These are phyloP conservation scores for Lizonia empirigonia DNA, from an alignment of 2,329 filamentous ascomycete genomes.

Conservation along the genomic window DNA sequence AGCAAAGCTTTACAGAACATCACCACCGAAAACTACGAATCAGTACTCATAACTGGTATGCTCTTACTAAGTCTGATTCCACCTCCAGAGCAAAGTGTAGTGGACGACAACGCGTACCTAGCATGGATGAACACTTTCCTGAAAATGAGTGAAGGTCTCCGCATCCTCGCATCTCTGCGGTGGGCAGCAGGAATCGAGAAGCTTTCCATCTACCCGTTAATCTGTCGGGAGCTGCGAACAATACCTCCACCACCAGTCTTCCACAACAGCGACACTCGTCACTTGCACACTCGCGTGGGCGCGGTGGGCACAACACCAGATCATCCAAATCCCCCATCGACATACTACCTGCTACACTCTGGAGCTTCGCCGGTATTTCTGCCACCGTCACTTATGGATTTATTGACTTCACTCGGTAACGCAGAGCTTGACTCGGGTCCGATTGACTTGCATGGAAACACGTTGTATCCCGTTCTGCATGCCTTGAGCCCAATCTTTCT, in stretches of 20 bases:
- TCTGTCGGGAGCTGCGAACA: constrained; percentile 34
- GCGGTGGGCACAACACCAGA: constrained; percentile 27
- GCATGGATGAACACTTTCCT: constrained; percentile 34
- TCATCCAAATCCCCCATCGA: constrained; percentile 36
- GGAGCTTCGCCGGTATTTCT: constrained; percentile 31
- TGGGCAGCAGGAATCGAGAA: constrained; percentile 42
- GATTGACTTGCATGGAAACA: constrained; percentile 28
- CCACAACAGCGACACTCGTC: constrained; percentile 11
- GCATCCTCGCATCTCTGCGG: constrained; percentile 36
- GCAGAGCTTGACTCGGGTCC: constrained; percentile 16
- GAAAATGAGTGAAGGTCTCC: constrained; percentile 40
- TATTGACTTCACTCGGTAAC: constrained; percentile 27
- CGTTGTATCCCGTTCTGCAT: constrained; percentile 36
- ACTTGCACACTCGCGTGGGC: constrained; percentile 19
- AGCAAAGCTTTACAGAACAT: constrained; percentile 36
- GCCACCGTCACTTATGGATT: constrained; percentile 32
- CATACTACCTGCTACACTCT: constrained; percentile 22
- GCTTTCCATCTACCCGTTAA: constrained; percentile 36
- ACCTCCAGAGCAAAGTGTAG: constrained; percentile 14
- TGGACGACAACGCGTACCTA: constrained; percentile 22
- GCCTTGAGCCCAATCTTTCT: constrained; percentile 42
- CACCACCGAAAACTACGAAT: constrained; percentile 41
- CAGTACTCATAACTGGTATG: constrained; percentile 34
- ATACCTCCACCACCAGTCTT: constrained; percentile 37
- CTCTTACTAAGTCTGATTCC: constrained; percentile 32